Evolutionary conservation across 495 filamentous ascomycete species (phyloP), one percentile per base, ranked within the genome.

Genomic region (Penicillium ucsense): DNA sequence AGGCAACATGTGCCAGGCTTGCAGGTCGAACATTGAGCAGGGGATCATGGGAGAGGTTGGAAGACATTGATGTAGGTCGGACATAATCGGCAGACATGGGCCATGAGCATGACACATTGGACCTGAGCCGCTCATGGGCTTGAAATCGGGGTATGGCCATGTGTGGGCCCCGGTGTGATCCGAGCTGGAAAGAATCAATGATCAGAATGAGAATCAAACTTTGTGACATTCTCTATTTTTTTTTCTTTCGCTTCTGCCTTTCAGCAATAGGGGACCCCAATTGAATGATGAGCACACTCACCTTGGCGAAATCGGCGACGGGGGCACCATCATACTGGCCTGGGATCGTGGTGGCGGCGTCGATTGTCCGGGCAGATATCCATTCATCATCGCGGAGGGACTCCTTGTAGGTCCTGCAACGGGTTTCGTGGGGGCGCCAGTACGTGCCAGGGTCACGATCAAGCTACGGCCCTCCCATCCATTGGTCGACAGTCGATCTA

Each of bases 391-490:
- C n/a, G 61, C 57, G 8, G 56, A 43, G 29, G 66, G 65, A 43
- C 70, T 71, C 52, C 63, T 66, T 0, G 68, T 72, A 44, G 70
- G 70, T 2, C 70, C 70, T 28, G 70, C 70, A 41, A 74, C 67
- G 4, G 70, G 68, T 32, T 58, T 60, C 8, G 68, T 74, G 5
- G 70, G 70, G 28, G 66, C 59, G 40, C 62, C 66, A 40, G 68
- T 72, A 31, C 68, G 65, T 31, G 68, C 65, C 46, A 74, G 50
- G 9, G 68, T 74, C 30, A 74, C 70, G 5, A 70, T 65, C 44
- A 74, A 51, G 45, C 64, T 66, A 35, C 70, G 70, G 10, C 70
- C 70, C 31, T 74, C 66, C 70, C 70, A 74, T 43, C 70, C 70
- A 38, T 61, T 68, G 37, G 68, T 63, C 9, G 68, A 71, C 38